Evolutionary conservation across 257 asterid genomes (phyloP).

Genomic region (Solanum ahanhuiri): DNA sequence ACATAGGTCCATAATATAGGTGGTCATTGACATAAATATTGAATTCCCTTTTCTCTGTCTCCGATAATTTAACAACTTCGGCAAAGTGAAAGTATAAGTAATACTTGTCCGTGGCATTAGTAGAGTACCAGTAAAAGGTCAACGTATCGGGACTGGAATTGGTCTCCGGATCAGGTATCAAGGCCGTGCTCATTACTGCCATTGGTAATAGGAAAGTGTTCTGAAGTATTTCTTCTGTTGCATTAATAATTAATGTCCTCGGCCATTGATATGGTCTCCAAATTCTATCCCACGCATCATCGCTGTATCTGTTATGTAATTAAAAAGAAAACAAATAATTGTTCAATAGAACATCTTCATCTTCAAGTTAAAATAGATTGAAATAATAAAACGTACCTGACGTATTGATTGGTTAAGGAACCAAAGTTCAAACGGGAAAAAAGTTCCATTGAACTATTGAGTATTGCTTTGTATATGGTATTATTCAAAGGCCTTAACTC

Average conservation of each 20-base stretch:
- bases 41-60: slow-evolving; percentile 1
- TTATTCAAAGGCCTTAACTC: slow-evolving; percentile 8
- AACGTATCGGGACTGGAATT: neutral
- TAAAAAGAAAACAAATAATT: neutral
- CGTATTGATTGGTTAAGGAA: neutral
- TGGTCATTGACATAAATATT: slow-evolving; percentile 1
- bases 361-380: neutral
- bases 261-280: neutral
- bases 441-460: neutral
- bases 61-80: neutral
- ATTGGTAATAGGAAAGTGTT: neutral
- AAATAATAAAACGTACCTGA: neutral
- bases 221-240: neutral
- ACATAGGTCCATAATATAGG: neutral
- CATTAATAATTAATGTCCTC: neutral
- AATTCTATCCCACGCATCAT: slow-evolving; percentile 15
- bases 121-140: neutral
- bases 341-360: neutral
- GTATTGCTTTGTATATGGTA: neutral
- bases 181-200: slow-evolving; percentile 7
- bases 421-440: neutral
- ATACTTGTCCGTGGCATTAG: neutral
- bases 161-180: neutral
- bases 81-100: slow-evolving; percentile 11
- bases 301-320: slow-evolving; percentile 2